These are phyloP conservation scores for Simplicillium sp. DNA, from an alignment of 2,329 filamentous ascomycete species.

Conservation along the genomic window DNA sequence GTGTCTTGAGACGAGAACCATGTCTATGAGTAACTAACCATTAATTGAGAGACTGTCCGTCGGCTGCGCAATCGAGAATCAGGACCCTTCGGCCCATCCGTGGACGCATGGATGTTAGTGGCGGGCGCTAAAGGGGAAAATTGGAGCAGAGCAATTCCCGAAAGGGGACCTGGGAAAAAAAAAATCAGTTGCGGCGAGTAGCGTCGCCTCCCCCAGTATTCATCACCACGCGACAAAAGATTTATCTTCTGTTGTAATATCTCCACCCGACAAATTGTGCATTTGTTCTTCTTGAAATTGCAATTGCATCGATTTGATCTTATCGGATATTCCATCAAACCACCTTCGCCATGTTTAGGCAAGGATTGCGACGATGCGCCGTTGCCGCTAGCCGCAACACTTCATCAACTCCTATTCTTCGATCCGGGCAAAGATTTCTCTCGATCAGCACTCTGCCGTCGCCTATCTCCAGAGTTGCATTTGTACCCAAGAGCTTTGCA, in stretches of 20 bases:
- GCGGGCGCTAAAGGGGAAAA: too few species aligned
- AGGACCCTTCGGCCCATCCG: too few species aligned
- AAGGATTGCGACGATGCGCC: constrained; percentile 29
- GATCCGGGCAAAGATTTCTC: too few species aligned
- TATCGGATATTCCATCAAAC: background rate
- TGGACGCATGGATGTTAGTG: too few species aligned
- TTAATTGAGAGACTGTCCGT: too few species aligned
- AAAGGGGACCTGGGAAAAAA: background rate
- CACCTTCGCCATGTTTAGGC: constrained; percentile 20
- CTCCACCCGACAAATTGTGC: background rate
- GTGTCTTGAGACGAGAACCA: too few species aligned
- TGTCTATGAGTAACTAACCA: too few species aligned
- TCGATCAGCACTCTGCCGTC: too few species aligned
- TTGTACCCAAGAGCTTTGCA: constrained; percentile 13
- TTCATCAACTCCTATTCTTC: constrained; percentile 16
- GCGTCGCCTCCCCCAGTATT: background rate
- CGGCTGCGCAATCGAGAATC: too few species aligned
- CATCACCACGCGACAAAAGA: background rate
- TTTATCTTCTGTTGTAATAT: too few species aligned
- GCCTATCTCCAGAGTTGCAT: background rate
- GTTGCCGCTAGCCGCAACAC: constrained; percentile 20
- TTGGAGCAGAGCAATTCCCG: background rate
- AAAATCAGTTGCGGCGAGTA: background rate
- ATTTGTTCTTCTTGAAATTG: background rate
- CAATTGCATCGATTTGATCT: background rate